Evolutionary conservation across 176 grass and related monocot genomes (phyloP).

Genomic region (Musa itinerans): DNA sequence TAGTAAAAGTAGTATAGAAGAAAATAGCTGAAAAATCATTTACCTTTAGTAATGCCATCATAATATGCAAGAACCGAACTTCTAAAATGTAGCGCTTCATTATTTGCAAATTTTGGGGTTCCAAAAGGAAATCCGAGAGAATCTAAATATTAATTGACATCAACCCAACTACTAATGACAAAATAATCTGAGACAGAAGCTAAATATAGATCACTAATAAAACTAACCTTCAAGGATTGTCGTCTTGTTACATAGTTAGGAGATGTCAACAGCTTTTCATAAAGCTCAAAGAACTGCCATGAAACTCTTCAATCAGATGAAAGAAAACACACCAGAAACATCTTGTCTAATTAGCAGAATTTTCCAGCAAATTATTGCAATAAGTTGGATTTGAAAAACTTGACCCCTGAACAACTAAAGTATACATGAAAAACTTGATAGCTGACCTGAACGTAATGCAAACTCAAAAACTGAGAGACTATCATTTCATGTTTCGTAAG

Average conservation of each 20-base stretch:
- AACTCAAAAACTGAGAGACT: constrained; percentile 65
- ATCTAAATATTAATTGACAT: constrained; percentile 40
- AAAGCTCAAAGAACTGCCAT: constrained; percentile 92
- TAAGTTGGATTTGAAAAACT: background rate
- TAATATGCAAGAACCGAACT: constrained; percentile 64
- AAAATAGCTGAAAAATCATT: background rate
- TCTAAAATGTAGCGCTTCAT: constrained; percentile 97
- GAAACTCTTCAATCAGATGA: constrained; percentile 15
- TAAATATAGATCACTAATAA: constrained; percentile 4
- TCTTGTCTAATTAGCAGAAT: background rate
- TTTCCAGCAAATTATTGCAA: background rate
- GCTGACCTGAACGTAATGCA: constrained; percentile 75
- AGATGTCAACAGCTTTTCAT: constrained; percentile 72
- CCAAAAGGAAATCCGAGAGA: constrained; percentile 96
- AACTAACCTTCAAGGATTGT: constrained; percentile 87
- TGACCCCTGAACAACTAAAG: background rate
- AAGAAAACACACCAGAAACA: background rate
- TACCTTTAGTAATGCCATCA: constrained; percentile 91
- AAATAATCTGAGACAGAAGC: constrained; percentile 3
- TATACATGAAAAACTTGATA: background rate
- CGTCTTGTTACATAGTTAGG: constrained; percentile 96
- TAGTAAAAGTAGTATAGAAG: background rate
- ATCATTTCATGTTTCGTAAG: constrained; percentile 85
- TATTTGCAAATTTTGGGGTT: constrained; percentile 76
- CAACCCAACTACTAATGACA: background rate